phyloP scores from a whole-genome alignment of 345 rosid genomes.

The Populus euphratica region DNA sequence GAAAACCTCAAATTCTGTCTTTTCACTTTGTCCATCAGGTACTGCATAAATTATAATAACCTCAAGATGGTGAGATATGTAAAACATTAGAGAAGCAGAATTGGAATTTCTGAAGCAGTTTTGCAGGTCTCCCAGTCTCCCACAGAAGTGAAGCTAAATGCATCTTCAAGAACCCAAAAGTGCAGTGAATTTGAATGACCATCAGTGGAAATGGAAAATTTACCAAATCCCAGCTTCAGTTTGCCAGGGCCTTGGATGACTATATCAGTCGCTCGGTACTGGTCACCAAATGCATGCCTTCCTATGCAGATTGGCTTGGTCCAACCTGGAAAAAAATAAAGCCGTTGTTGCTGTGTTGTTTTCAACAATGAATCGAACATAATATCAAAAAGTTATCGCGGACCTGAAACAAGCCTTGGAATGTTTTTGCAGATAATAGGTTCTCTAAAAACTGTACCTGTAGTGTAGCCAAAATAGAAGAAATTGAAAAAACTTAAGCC shows the following conservation, averaged over 20 bases:
- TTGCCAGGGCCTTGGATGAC: slow-evolving; percentile 87
- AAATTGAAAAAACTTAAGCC: not conserved
- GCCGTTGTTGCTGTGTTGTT: not conserved
- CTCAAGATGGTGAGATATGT: not conserved
- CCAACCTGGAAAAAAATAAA: slow-evolving; percentile 54
- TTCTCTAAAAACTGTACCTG: slow-evolving; percentile 99
- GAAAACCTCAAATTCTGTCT: slow-evolving; percentile 73
- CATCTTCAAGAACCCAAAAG: not conserved
- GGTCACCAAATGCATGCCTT: slow-evolving; percentile 97
- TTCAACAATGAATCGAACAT: not conserved
- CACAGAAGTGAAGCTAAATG: not conserved
- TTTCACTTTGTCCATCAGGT: slow-evolving; percentile 68
- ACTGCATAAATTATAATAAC: slow-evolving; percentile 30
- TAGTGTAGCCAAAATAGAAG: not conserved
- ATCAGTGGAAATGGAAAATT: not conserved
- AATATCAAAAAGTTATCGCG: slow-evolving; percentile 7
- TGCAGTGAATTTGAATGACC: not conserved
- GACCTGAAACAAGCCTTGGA: slow-evolving; percentile 83
- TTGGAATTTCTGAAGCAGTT: not conserved
- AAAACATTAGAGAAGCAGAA: not conserved
- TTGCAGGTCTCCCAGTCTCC: not conserved
- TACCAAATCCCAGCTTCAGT: slow-evolving; percentile 86
- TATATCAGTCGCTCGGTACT: slow-evolving; percentile 84
- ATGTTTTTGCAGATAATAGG: slow-evolving; percentile 93
- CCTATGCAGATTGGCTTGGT: slow-evolving; percentile 97